These are phyloP conservation scores for Pseudogymnoascus sp. DNA, from an alignment of 2,329 filamentous ascomycete species.

Conservation along the genomic window DNA sequence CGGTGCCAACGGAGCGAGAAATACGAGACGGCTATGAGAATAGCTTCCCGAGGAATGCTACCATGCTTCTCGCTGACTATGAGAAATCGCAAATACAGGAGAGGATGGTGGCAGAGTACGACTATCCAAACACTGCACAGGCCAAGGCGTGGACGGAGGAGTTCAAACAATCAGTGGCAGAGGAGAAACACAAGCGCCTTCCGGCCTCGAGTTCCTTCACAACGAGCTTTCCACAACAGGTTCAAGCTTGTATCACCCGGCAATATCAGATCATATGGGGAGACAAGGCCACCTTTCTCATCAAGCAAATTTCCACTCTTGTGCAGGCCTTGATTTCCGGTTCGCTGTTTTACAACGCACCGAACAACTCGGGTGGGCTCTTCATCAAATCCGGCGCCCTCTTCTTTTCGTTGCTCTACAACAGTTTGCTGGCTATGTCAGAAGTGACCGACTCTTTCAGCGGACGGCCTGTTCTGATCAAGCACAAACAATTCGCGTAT, in stretches of 20 bases:
- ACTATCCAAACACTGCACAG: conserved; percentile 42
- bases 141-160: conserved; percentile 36
- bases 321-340: conserved; percentile 53
- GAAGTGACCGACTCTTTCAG: conserved; percentile 57
- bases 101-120: conserved; percentile 46
- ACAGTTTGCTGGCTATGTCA: conserved; percentile 53
- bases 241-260: conserved; percentile 45
- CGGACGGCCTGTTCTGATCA: conserved; percentile 50
- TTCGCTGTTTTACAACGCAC: conserved; percentile 59
- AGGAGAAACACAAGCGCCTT: conserved; percentile 28
- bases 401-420: conserved; percentile 56
- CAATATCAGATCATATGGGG: conserved; percentile 60
- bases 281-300: conserved; percentile 53
- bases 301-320: conserved; percentile 51
- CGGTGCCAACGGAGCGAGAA: conserved; percentile 52
- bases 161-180: conserved; percentile 43
- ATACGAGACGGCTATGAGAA: conserved; percentile 52
- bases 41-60: conserved; percentile 57
- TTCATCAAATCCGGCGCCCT: conserved; percentile 56
- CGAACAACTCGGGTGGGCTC: conserved; percentile 46
- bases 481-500: conserved; percentile 49
- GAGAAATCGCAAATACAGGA: conserved; percentile 41
- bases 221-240: conserved; percentile 43
- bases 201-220: conserved; percentile 26
- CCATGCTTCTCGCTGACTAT: conserved; percentile 40